Evolutionary conservation across 305 asterid species (phyloP).

Genomic region (Lippia alba): DNA sequence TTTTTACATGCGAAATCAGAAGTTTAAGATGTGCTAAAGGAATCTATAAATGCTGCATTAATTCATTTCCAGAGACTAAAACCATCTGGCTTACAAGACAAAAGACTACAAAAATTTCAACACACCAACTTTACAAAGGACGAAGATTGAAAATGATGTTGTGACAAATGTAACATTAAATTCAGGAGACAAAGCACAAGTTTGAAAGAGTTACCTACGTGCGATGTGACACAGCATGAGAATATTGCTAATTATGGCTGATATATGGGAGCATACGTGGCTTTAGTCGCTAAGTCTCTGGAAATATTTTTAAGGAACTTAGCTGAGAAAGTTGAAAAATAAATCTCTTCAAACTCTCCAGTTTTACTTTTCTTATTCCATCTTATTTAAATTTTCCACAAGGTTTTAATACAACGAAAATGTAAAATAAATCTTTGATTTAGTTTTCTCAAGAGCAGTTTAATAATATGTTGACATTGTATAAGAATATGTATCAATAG

Average conservation of each 20-base stretch:
- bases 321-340: neutral
- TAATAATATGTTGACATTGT: no score
- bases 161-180: no score
- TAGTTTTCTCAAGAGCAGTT: no score
- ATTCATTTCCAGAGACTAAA: neutral
- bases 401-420: no score
- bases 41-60: neutral
- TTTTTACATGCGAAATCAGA: conserved; percentile 12
- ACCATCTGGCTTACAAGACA: neutral
- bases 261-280: neutral
- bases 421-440: no score
- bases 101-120: neutral
- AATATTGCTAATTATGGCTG: neutral
- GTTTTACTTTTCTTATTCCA: no score
- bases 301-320: neutral
- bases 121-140: neutral
- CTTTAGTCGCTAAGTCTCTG: neutral
- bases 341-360: no score
- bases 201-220: conserved; percentile 3
- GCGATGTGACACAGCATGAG: neutral
- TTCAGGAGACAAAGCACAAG: neutral
- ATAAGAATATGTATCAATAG: no score
- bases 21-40: neutral
- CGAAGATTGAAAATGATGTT: neutral
- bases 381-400: no score